These are phyloP conservation scores for Emiliania huxleyi DNA, from an alignment of 78 protist genomes.

Conservation along the genomic window DNA sequence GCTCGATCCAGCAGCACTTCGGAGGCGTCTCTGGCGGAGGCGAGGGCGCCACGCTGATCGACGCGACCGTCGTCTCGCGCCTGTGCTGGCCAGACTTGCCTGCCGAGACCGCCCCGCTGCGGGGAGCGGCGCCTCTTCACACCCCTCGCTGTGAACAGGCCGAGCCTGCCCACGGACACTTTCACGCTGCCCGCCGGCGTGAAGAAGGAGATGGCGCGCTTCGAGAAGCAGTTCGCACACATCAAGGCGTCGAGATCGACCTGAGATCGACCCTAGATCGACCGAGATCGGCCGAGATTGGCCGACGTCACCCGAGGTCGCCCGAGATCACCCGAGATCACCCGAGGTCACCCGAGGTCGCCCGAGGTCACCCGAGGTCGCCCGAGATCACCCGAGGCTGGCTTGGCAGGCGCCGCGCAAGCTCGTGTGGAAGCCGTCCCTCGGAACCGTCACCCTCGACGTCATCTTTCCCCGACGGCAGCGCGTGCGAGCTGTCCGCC, in stretches of 20 bases:
- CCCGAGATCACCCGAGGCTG: too few relatives aligned
- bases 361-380: too few relatives aligned
- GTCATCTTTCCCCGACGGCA: slow-evolving; percentile 38
- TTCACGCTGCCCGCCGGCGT: too few relatives aligned
- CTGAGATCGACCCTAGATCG: too few relatives aligned
- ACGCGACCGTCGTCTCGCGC: slow-evolving; percentile 50
- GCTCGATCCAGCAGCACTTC: not conserved
- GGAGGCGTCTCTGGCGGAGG: not conserved
- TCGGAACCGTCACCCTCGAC: slow-evolving; percentile 71
- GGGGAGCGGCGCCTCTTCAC: too few relatives aligned
- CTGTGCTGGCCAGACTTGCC: slow-evolving; percentile 75
- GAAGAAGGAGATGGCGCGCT: slow-evolving; percentile 40
- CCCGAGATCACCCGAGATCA: too few relatives aligned
- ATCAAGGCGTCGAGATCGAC: too few relatives aligned
- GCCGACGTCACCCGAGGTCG: too few relatives aligned
- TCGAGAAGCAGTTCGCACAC: slow-evolving; percentile 42
- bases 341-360: too few relatives aligned
- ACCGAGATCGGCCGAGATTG: too few relatives aligned
- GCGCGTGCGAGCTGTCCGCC: slow-evolving; percentile 4
- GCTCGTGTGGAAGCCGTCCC: slow-evolving; percentile 59
- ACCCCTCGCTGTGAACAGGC: too few relatives aligned
- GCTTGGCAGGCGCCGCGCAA: slow-evolving; percentile 67
- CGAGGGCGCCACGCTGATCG: not conserved
- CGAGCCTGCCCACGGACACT: too few relatives aligned
- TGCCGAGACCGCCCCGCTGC: slow-evolving; percentile 49